Conservation (phyloP, 225 moss, liverwort and hornwort species). For the Physcomitrium patens region DNA sequence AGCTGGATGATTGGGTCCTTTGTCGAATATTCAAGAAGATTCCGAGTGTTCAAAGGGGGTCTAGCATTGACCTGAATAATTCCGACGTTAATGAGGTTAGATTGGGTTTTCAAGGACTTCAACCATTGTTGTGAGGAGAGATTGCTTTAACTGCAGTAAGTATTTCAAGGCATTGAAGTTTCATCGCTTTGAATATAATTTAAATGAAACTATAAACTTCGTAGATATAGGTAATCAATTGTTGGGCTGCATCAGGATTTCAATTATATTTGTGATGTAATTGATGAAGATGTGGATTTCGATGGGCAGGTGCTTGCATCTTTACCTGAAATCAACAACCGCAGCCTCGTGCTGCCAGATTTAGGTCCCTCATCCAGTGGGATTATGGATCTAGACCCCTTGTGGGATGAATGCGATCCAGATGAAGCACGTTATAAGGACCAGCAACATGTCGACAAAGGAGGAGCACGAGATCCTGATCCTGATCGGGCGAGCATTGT, state of each 20-base stretch:
- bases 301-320: conserved; percentile 68
- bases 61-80: conserved; percentile 65
- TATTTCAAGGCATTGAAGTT: not conserved
- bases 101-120: not conserved
- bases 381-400: conserved; percentile 24
- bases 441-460: conserved; percentile 29
- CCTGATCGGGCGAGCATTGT: conserved; percentile 13
- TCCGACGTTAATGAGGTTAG: conserved; percentile 79
- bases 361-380: conserved; percentile 45
- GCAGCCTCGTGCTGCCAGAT: conserved; percentile 62
- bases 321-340: conserved; percentile 74
- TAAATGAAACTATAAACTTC: not conserved
- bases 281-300: not conserved
- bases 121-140: conserved; percentile 6
- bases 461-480: conserved; percentile 13
- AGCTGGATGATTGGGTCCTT: conserved; percentile 99
- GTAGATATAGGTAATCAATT: no score
- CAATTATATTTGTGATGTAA: no score
- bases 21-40: conserved; percentile 96
- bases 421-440: conserved; percentile 21
- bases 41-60: conserved; percentile 65
- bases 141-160: not conserved
- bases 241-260: no score
- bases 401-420: conserved; percentile 34
- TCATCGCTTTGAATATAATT: not conserved